These are phyloP conservation scores for Tanacetum coccineum DNA, from an alignment of 129 eudicot species.

Conservation along the genomic window DNA sequence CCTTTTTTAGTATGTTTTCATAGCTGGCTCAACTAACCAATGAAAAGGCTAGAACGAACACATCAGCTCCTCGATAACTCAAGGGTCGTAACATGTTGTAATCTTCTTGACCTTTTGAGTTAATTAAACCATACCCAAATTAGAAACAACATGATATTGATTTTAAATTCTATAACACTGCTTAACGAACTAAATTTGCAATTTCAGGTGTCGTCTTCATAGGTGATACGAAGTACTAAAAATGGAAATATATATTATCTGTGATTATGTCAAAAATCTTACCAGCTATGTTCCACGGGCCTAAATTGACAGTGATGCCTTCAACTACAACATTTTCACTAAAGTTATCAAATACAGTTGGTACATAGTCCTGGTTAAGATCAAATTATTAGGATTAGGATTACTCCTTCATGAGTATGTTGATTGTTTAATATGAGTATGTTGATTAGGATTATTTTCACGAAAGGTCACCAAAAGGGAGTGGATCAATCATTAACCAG, in stretches of 20 bases:
- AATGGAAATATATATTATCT: neutral
- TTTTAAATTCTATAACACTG: no score
- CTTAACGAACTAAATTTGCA: no score
- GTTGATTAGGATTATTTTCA: no score
- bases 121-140: no score
- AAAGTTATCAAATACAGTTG: slow-evolving; percentile 96
- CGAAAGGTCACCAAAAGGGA: neutral
- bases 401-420: slow-evolving; percentile 17
- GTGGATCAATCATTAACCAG: neutral
- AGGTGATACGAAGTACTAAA: neutral
- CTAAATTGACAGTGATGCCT: slow-evolving; percentile 93
- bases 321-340: slow-evolving; percentile 96
- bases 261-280: no score
- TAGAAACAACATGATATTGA: no score
- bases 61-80: no score
- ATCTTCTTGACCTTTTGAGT: no score
- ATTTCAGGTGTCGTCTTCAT: neutral
- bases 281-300: no score
- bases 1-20: slow-evolving; percentile 71
- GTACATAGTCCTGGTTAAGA: slow-evolving; percentile 70
- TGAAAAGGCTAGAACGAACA: slow-evolving; percentile 85
- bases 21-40: slow-evolving; percentile 94
- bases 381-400: slow-evolving; percentile 16
- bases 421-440: neutral
- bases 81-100: no score